Evolutionary conservation across 2,329 filamentous ascomycete species (phyloP), one percentile per base, ranked within the genome.

Genomic region (Myriangium duriaei): DNA sequence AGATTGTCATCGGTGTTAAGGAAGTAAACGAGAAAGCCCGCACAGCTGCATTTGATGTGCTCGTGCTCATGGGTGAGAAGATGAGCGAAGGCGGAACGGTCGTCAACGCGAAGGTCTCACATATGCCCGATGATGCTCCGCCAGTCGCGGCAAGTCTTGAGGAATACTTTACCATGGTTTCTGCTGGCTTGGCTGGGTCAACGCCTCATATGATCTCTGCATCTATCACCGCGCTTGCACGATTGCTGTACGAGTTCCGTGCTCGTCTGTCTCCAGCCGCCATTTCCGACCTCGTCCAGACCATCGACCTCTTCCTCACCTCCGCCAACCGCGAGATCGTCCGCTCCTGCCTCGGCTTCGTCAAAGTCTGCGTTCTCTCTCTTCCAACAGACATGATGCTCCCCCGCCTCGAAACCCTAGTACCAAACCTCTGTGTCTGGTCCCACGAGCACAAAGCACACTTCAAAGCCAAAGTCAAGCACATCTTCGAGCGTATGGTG

Each of bases 91-190:
- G 83, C 3, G 78, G 78, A 26, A 68, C 71, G 34, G 91, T 98
- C 45, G 72, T 88, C 51, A 92, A 93, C 59, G 79, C 75, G 49
- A 84, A 88, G 55, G 81, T 95, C 2, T 73, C 84, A 2, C 78
- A 88, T 56, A 94, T 96, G 85, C 74, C 84, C 3, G 34, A 49
- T 6, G 78, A 92, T 56, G 81, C 86, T 0, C 79, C 83, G 2
- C 67, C 78, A 19, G 86, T 80, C 3, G 68, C 74, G 2, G 88
- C 91, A 13, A 87, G 73, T 30, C 73, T 98, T 26, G 88, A 96
- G 52, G 91, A 96, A 59, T 96, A 86, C 62, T 84, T 96, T 64
- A 95, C 88, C 39, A 98, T 98, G 91, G 82, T 96, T 18, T 93
- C 84, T 48, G 91, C 91, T 34, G 91, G 91, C 62, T 72, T 98